Conservation (phyloP, 345 rosid genomes). For the Ricinus communis region DNA sequence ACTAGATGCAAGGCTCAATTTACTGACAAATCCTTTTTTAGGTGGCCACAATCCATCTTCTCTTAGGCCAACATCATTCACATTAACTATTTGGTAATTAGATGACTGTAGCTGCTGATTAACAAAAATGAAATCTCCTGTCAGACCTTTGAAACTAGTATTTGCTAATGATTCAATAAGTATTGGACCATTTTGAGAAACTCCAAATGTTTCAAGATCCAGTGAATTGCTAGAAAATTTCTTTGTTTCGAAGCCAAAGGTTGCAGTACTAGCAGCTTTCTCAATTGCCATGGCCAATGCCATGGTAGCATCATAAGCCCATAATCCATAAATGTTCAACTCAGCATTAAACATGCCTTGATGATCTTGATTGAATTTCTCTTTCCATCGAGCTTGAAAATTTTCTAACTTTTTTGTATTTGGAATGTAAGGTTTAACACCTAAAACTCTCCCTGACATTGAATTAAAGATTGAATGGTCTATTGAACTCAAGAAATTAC, state of each 20-base stretch:
- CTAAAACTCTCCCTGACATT: slow-evolving; percentile 42
- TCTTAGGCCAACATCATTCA: slow-evolving; percentile 22
- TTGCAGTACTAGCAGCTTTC: slow-evolving; percentile 1
- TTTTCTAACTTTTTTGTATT: slow-evolving; percentile 16
- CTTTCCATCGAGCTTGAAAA: slow-evolving; percentile 34
- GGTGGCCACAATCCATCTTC: slow-evolving; percentile 40
- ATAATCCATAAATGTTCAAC: slow-evolving; percentile 26
- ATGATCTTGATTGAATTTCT: slow-evolving; percentile 26
- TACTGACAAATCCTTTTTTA: slow-evolving; percentile 3
- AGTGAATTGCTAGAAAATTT: not conserved
- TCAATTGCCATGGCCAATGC: slow-evolving; percentile 45
- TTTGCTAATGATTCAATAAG: slow-evolving; percentile 1
- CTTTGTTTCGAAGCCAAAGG: slow-evolving; percentile 2
- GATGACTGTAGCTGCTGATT: slow-evolving; percentile 31
- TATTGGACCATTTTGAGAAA: not conserved
- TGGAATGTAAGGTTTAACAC: slow-evolving; percentile 29
- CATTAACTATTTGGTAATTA: slow-evolving; percentile 36
- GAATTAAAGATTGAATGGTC: slow-evolving; percentile 14
- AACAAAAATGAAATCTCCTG: slow-evolving; percentile 34
- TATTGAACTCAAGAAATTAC: not conserved
- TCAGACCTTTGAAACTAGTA: slow-evolving; percentile 30
- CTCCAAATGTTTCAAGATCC: slow-evolving; percentile 20
- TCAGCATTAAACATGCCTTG: slow-evolving; percentile 18
- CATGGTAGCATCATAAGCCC: slow-evolving; percentile 44
- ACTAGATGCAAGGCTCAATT: slow-evolving; percentile 1